phyloP scores from a whole-genome alignment of 306 rosid species.

The Delonix regia region DNA sequence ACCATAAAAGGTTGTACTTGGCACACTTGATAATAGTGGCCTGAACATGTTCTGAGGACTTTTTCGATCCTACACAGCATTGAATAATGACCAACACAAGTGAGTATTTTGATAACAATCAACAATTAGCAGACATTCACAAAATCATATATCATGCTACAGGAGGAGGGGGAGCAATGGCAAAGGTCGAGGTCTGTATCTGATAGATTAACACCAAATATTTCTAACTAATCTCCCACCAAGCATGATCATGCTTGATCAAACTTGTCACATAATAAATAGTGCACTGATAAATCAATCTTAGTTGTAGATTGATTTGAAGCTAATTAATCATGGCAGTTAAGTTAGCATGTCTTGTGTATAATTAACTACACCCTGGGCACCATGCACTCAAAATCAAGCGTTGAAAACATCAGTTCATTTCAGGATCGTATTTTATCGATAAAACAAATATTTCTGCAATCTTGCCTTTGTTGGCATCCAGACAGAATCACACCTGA shows the following conservation, averaged over 20 bases:
- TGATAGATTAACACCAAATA: conserved; percentile 5
- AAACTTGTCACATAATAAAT: not conserved
- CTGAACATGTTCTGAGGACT: conserved; percentile 85
- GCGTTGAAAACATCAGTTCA: not conserved
- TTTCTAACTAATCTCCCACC: not conserved
- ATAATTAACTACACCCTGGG: not conserved
- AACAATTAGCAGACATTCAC: not conserved
- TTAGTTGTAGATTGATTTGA: not conserved
- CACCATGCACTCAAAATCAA: not conserved
- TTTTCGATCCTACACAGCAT: conserved; percentile 71
- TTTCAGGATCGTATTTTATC: conserved; percentile 17
- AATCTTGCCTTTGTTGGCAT: not conserved
- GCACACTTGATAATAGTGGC: conserved; percentile 91
- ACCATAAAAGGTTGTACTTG: conserved; percentile 70
- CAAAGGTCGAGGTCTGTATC: not conserved
- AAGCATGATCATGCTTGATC: not conserved
- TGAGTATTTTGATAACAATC: conserved; percentile 15
- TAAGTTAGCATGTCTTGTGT: conserved; percentile 9
- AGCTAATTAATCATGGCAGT: conserved; percentile 5
- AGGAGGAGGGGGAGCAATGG: not conserved
- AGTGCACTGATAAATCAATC: not conserved
- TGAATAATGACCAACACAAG: conserved; percentile 23
- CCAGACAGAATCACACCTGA: not conserved
- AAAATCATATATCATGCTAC: conserved; percentile 8
- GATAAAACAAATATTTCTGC: not conserved